Percentiles rank a stretch among this genome's conserved stretches.
These are phyloP conservation scores for Hirschfeldia incana DNA, from an alignment of 345 rosid species.

Conservation along the genomic window DNA sequence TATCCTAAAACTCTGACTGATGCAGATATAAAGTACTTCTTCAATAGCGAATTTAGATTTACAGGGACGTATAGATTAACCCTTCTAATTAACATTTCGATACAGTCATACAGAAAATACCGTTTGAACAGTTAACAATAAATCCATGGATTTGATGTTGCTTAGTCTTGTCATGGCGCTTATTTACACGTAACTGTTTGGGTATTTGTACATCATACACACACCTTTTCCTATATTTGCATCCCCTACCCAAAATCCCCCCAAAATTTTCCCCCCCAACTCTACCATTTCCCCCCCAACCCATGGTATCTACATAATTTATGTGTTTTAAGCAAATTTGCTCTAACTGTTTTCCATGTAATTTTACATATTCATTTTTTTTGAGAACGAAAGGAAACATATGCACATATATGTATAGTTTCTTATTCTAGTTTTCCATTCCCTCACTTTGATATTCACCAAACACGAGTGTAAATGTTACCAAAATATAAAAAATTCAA, in stretches of 20 bases:
- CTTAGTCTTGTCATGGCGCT: neutral
- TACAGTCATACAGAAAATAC: neutral
- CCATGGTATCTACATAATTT: too few species aligned
- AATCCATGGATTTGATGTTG: neutral
- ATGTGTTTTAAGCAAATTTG: too few species aligned
- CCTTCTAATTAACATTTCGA: neutral
- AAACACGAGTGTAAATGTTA: slow-evolving; percentile 12
- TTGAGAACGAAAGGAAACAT: too few species aligned
- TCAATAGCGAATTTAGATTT: neutral
- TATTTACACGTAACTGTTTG: too few species aligned
- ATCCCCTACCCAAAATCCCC: too few species aligned
- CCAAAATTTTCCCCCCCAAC: too few species aligned
- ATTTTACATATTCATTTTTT: too few species aligned
- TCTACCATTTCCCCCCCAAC: too few species aligned
- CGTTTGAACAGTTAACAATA: neutral
- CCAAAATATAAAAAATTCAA: neutral
- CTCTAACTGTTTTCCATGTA: too few species aligned
- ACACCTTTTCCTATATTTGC: too few species aligned
- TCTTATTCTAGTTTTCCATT: neutral
- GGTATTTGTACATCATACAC: too few species aligned
- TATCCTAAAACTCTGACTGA: neutral
- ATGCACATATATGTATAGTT: too few species aligned
- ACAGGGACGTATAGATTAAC: neutral
- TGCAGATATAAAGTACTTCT: neutral
- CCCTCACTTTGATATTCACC: neutral